A percentile compares a stretch with the other conserved stretches of the same genome.
These are phyloP conservation scores for Dactylis glomerata DNA, from an alignment of 176 grass and related monocot species.

Conservation along the genomic window DNA sequence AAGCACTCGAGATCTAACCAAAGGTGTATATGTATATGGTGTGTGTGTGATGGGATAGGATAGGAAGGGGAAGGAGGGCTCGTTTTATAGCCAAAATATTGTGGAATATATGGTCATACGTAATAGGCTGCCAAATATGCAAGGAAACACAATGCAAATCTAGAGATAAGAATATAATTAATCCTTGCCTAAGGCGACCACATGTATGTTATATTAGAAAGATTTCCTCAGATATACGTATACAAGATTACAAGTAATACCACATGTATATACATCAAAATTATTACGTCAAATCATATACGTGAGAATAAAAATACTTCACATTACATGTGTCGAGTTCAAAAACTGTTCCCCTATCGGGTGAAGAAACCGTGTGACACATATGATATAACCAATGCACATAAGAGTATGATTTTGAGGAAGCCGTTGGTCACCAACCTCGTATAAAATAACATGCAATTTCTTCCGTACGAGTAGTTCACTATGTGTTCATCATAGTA, in stretches of 20 bases:
- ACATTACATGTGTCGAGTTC: too few relatives aligned
- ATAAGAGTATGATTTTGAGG: neutral
- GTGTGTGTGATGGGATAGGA: neutral
- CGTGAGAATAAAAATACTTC: too few relatives aligned
- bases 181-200: neutral
- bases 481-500: neutral
- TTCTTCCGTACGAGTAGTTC: too few relatives aligned
- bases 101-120: neutral
- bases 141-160: neutral
- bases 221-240: neutral
- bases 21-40: neutral
- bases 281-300: too few relatives aligned
- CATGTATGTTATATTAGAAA: too few relatives aligned
- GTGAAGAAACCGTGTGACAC: too few relatives aligned
- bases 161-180: neutral
- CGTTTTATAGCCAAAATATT: neutral
- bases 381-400: neutral
- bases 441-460: neutral
- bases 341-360: too few relatives aligned
- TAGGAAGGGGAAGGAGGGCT: neutral
- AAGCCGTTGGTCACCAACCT: too few relatives aligned
- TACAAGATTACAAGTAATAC: too few relatives aligned
- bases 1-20: neutral
- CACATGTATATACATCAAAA: neutral
- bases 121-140: neutral